Evolutionary conservation across 768 basidiomycete species (phyloP), one percentile per base, ranked within the genome.

Genomic region (Lactarius sanguifluus): DNA sequence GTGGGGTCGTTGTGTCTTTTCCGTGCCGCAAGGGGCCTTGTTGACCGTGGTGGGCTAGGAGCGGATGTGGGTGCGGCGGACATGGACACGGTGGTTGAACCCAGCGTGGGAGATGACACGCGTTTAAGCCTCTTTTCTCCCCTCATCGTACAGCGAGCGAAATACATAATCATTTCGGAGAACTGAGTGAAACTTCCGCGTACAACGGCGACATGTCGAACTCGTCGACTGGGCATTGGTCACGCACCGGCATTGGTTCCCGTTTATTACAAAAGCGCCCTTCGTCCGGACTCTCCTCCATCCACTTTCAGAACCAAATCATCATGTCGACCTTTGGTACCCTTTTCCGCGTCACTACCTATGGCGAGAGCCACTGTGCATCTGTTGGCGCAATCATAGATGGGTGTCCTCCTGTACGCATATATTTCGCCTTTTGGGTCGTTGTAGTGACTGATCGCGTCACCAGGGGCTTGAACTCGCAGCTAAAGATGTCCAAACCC

Each of bases 301-400:
- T 5, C 28, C 59, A 60, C 59, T 28, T 41, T 16, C 30, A 30
- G 62, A 16, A 43, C 66, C 68, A 40, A 50, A 43, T n/a, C 43
- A 52, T 45, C 67, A 98, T 99, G 97, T 96, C 94, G 28, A 92
- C 95, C 62, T 99, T 91, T 78, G 97, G 97, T 28, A 86, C 82
- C 30, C 81, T 92, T 45, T 99, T 92, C 81, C 85, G 94, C 57
- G 97, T 99, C 32, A 96, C 96, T 61, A 99, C 97, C 70, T 99
- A 92, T 75, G 97, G 97, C 66, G 97, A 99, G 81, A 94, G 92
- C 69, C 97, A 99, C 76, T 98, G 97, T 75, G 86, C 92, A 36
- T 96, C 94, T 16, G 97, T 98, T 41, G 97, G 97, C 16, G 94
- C 93, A 41, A 98, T 99, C 77, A 87, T 99, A 72, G 97, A 98